Base-by-base conservation (phyloP, 83 land plant species). In the Picea abies region DNA sequence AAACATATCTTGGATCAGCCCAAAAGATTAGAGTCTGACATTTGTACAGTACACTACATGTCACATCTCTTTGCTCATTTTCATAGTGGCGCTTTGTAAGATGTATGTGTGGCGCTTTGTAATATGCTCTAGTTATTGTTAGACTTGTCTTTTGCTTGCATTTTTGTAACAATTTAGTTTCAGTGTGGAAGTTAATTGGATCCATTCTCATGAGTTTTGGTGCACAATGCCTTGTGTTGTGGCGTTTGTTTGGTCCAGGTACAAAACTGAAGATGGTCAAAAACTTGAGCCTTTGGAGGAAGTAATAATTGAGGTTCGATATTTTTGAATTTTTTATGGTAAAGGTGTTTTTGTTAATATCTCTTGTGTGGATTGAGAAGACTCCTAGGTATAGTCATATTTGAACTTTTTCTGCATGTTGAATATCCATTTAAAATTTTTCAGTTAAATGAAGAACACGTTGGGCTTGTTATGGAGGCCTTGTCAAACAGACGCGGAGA, bases 261-360 rank as follows among this genome's bases (percentile, higher is more conserved):
- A 98, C 81, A 96, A 96, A 87, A 90, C 15, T 72, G 99, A 94
- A 71, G 86, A 96, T 78, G 93, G 91, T 79, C 77, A 85, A 82
- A 98, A 86, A 82, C 87, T 98, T 82, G 99, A 98, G 87, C 99
- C 99, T 25, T 79, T 98, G 29, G 99, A 98, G 87, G 99, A 98
- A 89, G 97, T 98, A 58, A 93, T 93, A 15, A 91, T 98, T 82
- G 99, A 98, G 97, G 99, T 98, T 79, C 25, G 49, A 10, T 25
- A 44, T 81, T 67, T 80, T 52, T 65, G 68, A 23, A 77, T 22
- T 56, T 15, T 56, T 78, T 56, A 6, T 82, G 60, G 47, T 32
- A 80, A n/a, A n/a, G 26, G 68, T 65, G 25, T n/a, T 65, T 20
- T 65, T 65, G 68, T 65, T 65, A 17, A 63, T 44, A 52, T 52